A percentile compares a stretch with the other conserved stretches of the same genome.
Evolutionary conservation across 2,329 filamentous ascomycete species (phyloP).

Genomic region (Clarireedia sp.): DNA sequence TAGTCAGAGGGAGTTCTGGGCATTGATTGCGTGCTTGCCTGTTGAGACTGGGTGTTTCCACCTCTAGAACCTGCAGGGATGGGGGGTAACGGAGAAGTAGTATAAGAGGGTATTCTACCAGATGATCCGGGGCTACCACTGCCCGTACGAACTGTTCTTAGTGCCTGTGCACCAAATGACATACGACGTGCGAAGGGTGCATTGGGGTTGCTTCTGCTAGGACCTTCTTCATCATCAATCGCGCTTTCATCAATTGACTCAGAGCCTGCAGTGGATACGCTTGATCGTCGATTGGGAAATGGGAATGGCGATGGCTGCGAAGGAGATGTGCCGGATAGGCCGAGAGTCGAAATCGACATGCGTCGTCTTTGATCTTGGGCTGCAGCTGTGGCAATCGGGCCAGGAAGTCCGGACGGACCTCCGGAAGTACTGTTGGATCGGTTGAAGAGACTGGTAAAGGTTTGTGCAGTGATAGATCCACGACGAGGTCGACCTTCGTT

Average conservation of each 20-base stretch:
- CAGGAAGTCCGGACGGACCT: conserved; percentile 38
- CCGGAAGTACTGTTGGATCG: conserved; percentile 43
- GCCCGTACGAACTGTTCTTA: conserved; percentile 30
- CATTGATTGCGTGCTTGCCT: conserved; percentile 52
- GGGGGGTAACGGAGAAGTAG: conserved; percentile 22
- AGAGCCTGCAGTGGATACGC: conserved; percentile 59
- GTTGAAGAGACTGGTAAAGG: conserved; percentile 44
- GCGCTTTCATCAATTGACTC: conserved; percentile 64
- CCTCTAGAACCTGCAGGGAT: conserved; percentile 21
- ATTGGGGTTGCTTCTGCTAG: conserved; percentile 50
- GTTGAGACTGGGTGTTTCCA: conserved; percentile 27
- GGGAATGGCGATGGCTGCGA: conserved; percentile 43
- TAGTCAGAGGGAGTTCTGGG: conserved; percentile 58
- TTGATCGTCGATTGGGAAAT: conserved; percentile 53
- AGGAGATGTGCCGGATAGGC: conserved; percentile 65
- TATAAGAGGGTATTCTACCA: conserved; percentile 28
- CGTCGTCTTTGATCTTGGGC: conserved; percentile 51
- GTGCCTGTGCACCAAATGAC: conserved; percentile 78
- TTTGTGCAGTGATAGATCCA: conserved; percentile 36
- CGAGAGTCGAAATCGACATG: conserved; percentile 66
- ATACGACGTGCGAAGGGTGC: conserved; percentile 77
- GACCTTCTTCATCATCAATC: conserved; percentile 55
- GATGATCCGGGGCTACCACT: conserved; percentile 26
- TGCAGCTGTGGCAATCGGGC: conserved; percentile 40
- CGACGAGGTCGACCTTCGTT: conserved; percentile 37